Conservation (phyloP, 1,139 yeast species). For the Lodderomyces theae region DNA sequence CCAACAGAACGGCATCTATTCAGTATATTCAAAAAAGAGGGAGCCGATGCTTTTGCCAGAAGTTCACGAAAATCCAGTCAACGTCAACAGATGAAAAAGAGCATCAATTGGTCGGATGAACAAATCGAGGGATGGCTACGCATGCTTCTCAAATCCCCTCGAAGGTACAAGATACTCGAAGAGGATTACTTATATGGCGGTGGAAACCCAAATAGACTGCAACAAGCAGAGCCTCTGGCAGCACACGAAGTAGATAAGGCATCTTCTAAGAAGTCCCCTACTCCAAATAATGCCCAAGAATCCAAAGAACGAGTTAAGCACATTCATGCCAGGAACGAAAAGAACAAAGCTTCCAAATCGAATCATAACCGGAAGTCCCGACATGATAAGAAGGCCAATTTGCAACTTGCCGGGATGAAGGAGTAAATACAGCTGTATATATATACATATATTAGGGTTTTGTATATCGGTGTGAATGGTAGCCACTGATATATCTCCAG, state of each 20-base stretch:
- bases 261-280: not conserved
- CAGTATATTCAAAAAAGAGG: conserved; percentile 52
- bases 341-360: conserved; percentile 54
- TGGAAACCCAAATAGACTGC: conserved; percentile 26
- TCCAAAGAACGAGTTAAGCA: conserved; percentile 13
- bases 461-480: too few species aligned
- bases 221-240: not conserved
- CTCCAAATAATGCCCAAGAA: conserved; percentile 1
- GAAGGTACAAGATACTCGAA: conserved; percentile 58
- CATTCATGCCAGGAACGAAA: conserved; percentile 45
- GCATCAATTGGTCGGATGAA: conserved; percentile 76
- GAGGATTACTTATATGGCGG: conserved; percentile 53
- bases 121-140: conserved; percentile 93
- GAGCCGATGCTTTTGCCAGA: conserved; percentile 47
- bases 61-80: conserved; percentile 48
- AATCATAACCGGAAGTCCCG: conserved; percentile 65
- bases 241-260: not conserved
- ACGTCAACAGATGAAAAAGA: conserved; percentile 51
- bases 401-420: conserved; percentile 51
- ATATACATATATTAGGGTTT: too few species aligned
- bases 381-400: conserved; percentile 55
- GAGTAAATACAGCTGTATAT: too few species aligned
- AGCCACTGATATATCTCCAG: too few species aligned
- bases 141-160: conserved; percentile 66
- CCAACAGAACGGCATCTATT: conserved; percentile 48